Evolutionary conservation across 768 basidiomycete genomes (phyloP), one percentile per base, ranked within the genome.

Genomic region (Rossbeevera mucosa): DNA sequence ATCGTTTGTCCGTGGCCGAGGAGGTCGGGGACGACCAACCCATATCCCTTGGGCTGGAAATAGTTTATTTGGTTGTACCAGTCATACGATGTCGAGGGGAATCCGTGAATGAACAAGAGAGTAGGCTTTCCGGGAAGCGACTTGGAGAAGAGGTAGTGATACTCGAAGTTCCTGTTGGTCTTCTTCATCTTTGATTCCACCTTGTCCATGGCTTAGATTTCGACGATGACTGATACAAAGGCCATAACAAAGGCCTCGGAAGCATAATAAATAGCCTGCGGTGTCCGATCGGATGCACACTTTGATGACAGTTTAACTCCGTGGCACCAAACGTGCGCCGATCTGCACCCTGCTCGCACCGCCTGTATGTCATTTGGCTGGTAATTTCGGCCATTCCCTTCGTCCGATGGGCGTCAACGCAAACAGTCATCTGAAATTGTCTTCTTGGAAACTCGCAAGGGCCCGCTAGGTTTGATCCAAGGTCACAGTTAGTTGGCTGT

Each of bases 21-120:
- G 56, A 77, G 70, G 58, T 80, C 79, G 0, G 78, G 78, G 14
- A 69, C 73, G 45, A 80, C 59, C 13, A 78, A 25, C 12, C 76
- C 73, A 41, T 73, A 76, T 21, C 78, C 78, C 50, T 62, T 62
- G 25, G 64, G 59, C 38, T 64, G 49, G 60, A 80, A 71, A 61
- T 68, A 67, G 46, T 64, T 54, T 49, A 76, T 67, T 46, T 76
- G 72, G 31, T 65, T 58, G 38, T 68, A 65, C 78, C 79, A 80
- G 51, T 73, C 74, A 44, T 69, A 58, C 8, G 74, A 70, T 2
- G 71, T 70, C 0, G 73, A 72, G 1, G 75, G 77, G 46, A 75
- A 79, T 11, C 76, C 76, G 50, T 78, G 76, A 20, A 76, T 52
- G 40, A 79, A 68, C 9, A 79, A 52, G 5, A 79, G 64, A 21